Evolutionary conservation across 179 eudicot genomes (phyloP).

Genomic region (Carnegiea gigantea): DNA sequence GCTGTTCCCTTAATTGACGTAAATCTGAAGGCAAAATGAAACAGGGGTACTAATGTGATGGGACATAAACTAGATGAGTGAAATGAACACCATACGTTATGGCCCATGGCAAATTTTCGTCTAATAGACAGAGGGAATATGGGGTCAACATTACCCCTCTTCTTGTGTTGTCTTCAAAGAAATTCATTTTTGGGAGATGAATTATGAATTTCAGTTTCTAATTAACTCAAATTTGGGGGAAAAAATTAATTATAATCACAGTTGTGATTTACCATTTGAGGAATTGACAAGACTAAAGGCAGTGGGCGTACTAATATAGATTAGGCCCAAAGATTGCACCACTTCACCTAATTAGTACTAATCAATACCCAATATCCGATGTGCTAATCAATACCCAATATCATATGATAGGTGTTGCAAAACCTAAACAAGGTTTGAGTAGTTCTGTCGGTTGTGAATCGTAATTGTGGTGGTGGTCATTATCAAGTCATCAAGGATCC

Average conservation of each 20-base stretch:
- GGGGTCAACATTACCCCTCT: no score
- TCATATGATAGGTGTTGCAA: not conserved
- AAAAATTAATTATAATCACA: not conserved
- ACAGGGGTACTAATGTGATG: no score
- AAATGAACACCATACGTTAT: no score
- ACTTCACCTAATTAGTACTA: not conserved
- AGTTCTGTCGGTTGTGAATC: not conserved
- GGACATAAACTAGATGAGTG: no score
- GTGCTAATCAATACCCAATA: not conserved
- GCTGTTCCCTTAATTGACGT: no score
- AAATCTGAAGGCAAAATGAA: no score
- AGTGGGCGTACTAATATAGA: not conserved
- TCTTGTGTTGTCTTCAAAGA: no score
- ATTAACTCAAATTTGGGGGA: not conserved
- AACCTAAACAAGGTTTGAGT: not conserved
- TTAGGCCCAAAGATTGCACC: not conserved
- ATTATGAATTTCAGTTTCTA: no score
- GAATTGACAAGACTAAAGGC: not conserved
- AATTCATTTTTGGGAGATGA: no score
- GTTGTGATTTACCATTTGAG: not conserved
- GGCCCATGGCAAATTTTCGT: no score
- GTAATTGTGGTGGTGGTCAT: not conserved
- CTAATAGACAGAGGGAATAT: no score
- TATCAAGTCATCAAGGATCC: not conserved
- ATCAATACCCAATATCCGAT: not conserved